Base-by-base conservation (phyloP, 177 flowering plant genomes). In the Vitis hybrid region DNA sequence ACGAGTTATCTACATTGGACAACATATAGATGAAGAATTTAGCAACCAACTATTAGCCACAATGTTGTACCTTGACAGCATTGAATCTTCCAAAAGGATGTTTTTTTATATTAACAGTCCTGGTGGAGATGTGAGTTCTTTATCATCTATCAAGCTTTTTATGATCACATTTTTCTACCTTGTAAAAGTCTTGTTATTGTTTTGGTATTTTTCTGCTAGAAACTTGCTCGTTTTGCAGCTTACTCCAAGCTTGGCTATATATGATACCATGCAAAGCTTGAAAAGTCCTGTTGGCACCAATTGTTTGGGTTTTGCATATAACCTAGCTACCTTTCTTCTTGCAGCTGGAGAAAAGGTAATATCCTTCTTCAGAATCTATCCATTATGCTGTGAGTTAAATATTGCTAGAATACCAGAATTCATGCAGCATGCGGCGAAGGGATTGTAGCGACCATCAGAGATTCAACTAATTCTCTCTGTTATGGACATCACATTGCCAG, bases 41-140 rank as follows among this genome's bases (percentile, higher is more conserved):
- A 88, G 98, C 82, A 92, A 95, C 70, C 89, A 87, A 75, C 67
- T 94, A 71, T 79, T 93, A 73, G 96, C 93, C 66, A 93, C 98
- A 60, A 84, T 95, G 97, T 76, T 95, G 69, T 92, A 95, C 81
- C 97, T 95, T 56, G 99, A 95, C 81, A 90, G 84, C 59, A 11
- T 92, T 66, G 97, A 94, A 20, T 77, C 85, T 74, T 68, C 82
- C 54, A 85, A 87, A 73, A 88, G 67, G 83, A 60, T 94, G 2
- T 86, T 81, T 71, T 47, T 95, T 15, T 94, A 82, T 72, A 86
- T 95, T 68, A 88, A 80, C 83, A 82, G 93, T 77, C 87, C 87
- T 62, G 96, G 99, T 73, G 98, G 99, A 69, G 98, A 93, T 89
- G 99, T 95, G 79, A 92, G 98, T 89, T 76, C 38, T 62, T 74